phyloP scores from a whole-genome alignment of 2,329 filamentous ascomycete genomes.

The Pseudogymnoascus sp. region DNA sequence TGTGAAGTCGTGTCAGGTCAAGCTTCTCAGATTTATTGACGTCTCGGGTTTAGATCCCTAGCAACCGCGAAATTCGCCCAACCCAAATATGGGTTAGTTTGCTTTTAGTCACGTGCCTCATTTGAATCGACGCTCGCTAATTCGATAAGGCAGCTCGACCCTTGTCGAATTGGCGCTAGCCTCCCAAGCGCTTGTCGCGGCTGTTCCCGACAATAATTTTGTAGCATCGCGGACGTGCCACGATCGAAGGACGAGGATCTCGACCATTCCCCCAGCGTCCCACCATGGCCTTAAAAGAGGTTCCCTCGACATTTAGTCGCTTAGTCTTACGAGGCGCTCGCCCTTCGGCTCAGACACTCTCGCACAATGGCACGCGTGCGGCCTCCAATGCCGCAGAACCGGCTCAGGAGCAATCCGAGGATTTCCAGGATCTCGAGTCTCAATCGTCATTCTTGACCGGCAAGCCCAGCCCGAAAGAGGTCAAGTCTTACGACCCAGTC shows the following conservation, averaged over 20 bases:
- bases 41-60: constrained; percentile 8
- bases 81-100: not conserved
- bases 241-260: not conserved
- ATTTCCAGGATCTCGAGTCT: constrained; percentile 37
- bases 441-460: constrained; percentile 34
- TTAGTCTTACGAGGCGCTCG: constrained; percentile 20
- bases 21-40: constrained; percentile 6
- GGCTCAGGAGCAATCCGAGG: constrained; percentile 17
- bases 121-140: not conserved
- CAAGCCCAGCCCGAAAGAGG: constrained; percentile 28
- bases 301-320: constrained; percentile 23
- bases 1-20: constrained; percentile 5
- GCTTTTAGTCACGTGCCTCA: not conserved
- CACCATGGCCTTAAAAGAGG: constrained; percentile 27
- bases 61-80: constrained; percentile 5
- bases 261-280: not conserved
- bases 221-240: constrained; percentile 3
- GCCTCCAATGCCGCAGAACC: constrained; percentile 22
- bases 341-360: constrained; percentile 10
- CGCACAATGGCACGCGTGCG: constrained; percentile 20
- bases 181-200: constrained; percentile 7
- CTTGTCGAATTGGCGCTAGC: not conserved
- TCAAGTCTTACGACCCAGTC: constrained; percentile 40
- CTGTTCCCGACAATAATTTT: constrained; percentile 9
- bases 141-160: not conserved